A percentile compares a stretch with the other conserved stretches of the same genome.
phyloP scores from a whole-genome alignment of 768 basidiomycete species.

The Cystobasidium tubakii region DNA sequence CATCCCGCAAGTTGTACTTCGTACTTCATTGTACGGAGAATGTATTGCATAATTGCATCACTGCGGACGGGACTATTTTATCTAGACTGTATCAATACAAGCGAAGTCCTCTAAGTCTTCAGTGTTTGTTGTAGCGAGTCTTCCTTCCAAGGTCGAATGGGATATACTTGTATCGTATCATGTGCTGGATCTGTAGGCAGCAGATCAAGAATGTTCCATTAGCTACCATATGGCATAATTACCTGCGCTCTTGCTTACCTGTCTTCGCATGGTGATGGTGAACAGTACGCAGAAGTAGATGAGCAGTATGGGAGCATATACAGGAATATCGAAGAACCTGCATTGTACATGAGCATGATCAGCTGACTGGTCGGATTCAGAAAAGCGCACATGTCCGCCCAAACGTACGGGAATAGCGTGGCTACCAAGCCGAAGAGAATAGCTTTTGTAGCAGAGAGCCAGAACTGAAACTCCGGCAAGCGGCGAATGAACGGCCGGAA shows the following conservation, averaged over 20 bases:
- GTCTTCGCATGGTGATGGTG: conserved; percentile 82
- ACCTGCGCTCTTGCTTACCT: background rate
- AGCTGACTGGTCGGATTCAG: background rate
- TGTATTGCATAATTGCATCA: background rate
- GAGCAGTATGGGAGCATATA: conserved; percentile 98
- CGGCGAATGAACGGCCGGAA: conserved; percentile 94
- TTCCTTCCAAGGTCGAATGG: conserved; percentile 95
- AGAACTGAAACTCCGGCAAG: conserved; percentile 94
- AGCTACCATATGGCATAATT: background rate
- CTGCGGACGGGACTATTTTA: background rate
- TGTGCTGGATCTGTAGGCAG: conserved; percentile 79
- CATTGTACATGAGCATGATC: background rate
- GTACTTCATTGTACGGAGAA: too few species aligned
- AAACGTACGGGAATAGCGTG: conserved; percentile 89
- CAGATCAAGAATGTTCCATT: background rate
- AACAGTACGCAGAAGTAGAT: conserved; percentile 95
- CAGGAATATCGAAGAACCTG: conserved; percentile 75
- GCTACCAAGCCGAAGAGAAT: conserved; percentile 72
- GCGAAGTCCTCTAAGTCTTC: background rate
- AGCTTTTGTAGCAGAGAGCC: conserved; percentile 86
- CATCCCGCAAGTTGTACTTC: too few species aligned
- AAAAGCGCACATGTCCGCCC: background rate
- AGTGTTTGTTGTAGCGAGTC: conserved; percentile 58
- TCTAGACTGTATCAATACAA: conserved; percentile 4
- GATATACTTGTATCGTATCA: conserved; percentile 84